Base-by-base conservation (phyloP, 768 basidiomycete genomes). In the Leccinum subgranulosum region DNA sequence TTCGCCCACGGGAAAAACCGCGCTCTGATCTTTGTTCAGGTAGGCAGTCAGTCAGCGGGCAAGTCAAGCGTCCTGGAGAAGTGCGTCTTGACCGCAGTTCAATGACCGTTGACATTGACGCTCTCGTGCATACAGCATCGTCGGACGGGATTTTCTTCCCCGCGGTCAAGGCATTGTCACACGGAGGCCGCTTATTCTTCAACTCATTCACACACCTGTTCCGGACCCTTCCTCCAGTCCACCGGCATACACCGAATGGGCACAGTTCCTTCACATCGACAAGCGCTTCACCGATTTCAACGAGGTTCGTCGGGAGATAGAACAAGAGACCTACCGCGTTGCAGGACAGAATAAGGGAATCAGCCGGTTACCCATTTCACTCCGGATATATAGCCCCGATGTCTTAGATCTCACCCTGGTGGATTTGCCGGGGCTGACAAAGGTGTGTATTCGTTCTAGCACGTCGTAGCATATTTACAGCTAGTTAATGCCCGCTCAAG, bases 291-390 rank as follows among this genome's bases (percentile, higher is more conserved):
- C 93, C n/a, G 96, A 98, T 69, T 98, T 95, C 67, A 78, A 82
- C 47, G 96, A 98, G 66, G 90, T 98, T 62, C 82, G 96, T 41
- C 90, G 88, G 63, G 97, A 99, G 77, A 99, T 99, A 58, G 97
- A 99, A 74, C 88, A 92, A 70, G 97, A 99, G 78, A 99, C 97
- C 2, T 94, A 88, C 73, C 80, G 97, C 46, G 95, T 99, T 17
- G 97, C 97, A 0, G 97, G 97, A 0, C 95, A 98, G 78, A 98
- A 98, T 75, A 99, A 98, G 75, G 97, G 97, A 47, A 89, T 99
- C 58, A 95, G 93, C 76, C 94, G 95, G 70, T 74, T 97, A 49
- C 95, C 96, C 2, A 98, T 98, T 66, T 92, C 94, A 57, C 80
- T 99, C 49, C 84, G 93, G 70, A 97, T 99, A 77, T 95, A 90